A percentile compares a stretch with the other conserved stretches of the same genome.
phyloP scores from a whole-genome alignment of 257 asterid genomes.

The Petrea volubilis region DNA sequence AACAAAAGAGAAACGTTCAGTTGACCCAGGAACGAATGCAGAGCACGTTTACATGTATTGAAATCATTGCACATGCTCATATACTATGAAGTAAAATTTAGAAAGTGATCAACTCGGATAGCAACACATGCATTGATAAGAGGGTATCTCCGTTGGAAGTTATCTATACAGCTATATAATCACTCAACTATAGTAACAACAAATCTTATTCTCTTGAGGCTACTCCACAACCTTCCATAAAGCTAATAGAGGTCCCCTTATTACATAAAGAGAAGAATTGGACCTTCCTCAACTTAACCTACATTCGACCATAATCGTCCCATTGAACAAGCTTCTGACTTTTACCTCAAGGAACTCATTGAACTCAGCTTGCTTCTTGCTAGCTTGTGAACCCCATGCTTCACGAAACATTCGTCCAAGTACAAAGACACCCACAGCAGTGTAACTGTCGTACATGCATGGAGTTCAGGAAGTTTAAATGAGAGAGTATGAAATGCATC shows the following conservation, averaged over 20 bases:
- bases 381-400: constrained; percentile 90
- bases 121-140: constrained; percentile 8
- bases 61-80: constrained; percentile 8
- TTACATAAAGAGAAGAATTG: constrained; percentile 13
- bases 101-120: constrained; percentile 8
- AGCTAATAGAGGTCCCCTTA: neutral
- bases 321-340: neutral
- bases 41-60: neutral
- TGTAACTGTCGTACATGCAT: constrained; percentile 57
- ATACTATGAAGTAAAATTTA: constrained; percentile 7
- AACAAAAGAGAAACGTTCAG: constrained; percentile 23
- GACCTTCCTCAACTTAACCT: constrained; percentile 15
- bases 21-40: neutral
- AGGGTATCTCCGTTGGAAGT: neutral
- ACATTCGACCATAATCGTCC: neutral
- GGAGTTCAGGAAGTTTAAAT: constrained; percentile 27
- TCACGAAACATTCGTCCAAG: constrained; percentile 88
- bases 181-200: constrained; percentile 1
- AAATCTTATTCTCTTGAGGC: neutral
- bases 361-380: constrained; percentile 90
- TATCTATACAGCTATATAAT: constrained; percentile 15
- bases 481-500: constrained; percentile 25
- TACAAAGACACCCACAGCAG: constrained; percentile 98
- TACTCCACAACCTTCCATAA: neutral
- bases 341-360: constrained; percentile 88